These are phyloP conservation scores for Pseudocercospora cruenta DNA, from an alignment of 2,329 filamentous ascomycete species.

Conservation along the genomic window DNA sequence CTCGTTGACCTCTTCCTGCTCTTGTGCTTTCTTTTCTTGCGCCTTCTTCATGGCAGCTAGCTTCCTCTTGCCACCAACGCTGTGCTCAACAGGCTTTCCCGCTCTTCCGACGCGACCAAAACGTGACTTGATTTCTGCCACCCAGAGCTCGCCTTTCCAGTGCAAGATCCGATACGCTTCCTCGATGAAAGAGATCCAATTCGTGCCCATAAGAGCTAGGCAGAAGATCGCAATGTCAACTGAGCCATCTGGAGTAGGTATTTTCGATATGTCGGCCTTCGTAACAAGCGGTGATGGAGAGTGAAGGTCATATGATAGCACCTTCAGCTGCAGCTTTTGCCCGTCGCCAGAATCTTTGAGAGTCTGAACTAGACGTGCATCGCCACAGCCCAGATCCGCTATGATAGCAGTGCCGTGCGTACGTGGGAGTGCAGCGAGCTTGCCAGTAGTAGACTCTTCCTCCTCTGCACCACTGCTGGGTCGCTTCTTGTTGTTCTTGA, in stretches of 20 bases:
- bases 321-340: conserved; percentile 69
- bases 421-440: conserved; percentile 62
- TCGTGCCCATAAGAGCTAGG: conserved; percentile 96
- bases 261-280: conserved; percentile 81
- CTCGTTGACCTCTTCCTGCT: conserved; percentile 58
- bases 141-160: conserved; percentile 95
- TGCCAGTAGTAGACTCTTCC: conserved; percentile 32
- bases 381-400: conserved; percentile 91
- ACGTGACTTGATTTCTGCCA: conserved; percentile 93
- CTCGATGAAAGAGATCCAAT: conserved; percentile 96
- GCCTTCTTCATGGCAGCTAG: conserved; percentile 42
- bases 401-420: conserved; percentile 75
- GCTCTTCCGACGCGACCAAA: conserved; percentile 67
- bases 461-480: conserved; percentile 40
- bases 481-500: conserved; percentile 42
- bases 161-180: conserved; percentile 90
- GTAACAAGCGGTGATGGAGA: conserved; percentile 76
- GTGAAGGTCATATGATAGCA: conserved; percentile 87
- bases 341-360: conserved; percentile 61
- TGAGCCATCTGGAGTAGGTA: conserved; percentile 74
- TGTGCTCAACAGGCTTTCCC: conserved; percentile 63
- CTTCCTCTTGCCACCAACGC: conserved; percentile 67
- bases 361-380: conserved; percentile 75
- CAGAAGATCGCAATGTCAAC: conserved; percentile 93
- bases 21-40: conserved; percentile 51